phyloP scores from a whole-genome alignment of 164 flowering plant genomes.

The Magnolia kwangsiensis region DNA sequence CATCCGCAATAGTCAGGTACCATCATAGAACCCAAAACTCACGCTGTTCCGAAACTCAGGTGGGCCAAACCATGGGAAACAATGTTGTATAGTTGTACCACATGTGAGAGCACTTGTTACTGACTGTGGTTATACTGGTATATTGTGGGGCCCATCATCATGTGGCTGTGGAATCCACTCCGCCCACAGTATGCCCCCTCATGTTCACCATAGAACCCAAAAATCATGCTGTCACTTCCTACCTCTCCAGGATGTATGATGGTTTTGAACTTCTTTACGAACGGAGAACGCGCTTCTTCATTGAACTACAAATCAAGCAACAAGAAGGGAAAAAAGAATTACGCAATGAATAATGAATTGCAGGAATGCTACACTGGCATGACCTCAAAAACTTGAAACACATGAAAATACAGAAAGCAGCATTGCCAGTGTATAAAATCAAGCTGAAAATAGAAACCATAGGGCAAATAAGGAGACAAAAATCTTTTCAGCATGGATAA shows the following conservation, averaged over 20 bases:
- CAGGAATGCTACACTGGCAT: background rate
- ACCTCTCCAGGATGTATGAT: constrained; percentile 98
- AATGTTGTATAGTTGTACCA: no score
- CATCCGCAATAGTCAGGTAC: no score
- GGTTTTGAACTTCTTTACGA: constrained; percentile 89
- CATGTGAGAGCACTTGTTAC: no score
- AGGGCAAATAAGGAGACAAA: background rate
- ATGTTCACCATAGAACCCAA: no score
- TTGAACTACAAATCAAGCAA: constrained; percentile 56
- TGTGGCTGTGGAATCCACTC: no score
- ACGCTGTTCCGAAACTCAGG: no score
- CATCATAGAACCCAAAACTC: no score
- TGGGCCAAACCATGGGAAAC: no score
- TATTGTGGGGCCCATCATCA: no score
- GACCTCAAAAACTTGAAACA: background rate
- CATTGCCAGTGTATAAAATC: background rate
- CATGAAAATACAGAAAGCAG: background rate
- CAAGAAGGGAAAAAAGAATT: background rate
- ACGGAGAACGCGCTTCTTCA: constrained; percentile 96
- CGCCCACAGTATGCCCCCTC: no score
- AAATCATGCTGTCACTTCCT: constrained; percentile 4
- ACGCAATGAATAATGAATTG: background rate
- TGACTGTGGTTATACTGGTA: no score
- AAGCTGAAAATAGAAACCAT: background rate
- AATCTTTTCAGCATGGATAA: background rate